Base-by-base conservation (phyloP, 768 basidiomycete genomes). In the Cyclocybe cylindracea region DNA sequence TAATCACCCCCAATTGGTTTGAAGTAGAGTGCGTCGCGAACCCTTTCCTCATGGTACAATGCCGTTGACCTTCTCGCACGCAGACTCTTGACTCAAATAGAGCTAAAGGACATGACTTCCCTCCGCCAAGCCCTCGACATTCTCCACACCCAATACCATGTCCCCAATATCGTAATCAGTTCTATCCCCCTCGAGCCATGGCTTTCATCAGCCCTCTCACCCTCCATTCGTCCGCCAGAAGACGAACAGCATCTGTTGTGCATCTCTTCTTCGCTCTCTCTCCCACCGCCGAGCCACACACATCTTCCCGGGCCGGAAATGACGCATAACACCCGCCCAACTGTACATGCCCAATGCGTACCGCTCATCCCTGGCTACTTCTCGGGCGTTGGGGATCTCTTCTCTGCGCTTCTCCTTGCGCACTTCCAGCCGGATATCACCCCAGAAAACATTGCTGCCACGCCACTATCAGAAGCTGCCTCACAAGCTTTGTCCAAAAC, bases 1-100 rank as follows among this genome's bases (percentile, higher is more conserved):
- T 98, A 43, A 98, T 98, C 57, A 94, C 97, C 0, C 97, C 97
- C 0, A 99, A 99, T 65, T 97, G 94, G 84, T 99, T 94, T 61
- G 97, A 99, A 74, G 90, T 89, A 55, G 96, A 98, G 94, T 95
- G 65, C 67, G 86, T 68, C 10, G 38, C 40, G 18, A 48, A 36
- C 14, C 47, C 10, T 45, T 32, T 8, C 33, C 38, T 5, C 37
- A 31, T 38, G 34, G 16, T 29, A 43, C 31, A 35, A 11, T 83
- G 59, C 8, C 46, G 33, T 9, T 37, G 38, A 16, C 51, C 38
- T 50, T 24, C 31, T 14, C 35, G 31, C 46, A 18, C 48, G 51
- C 56, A 98, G 94, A 71, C 74, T 86, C 2, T 75, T 99, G 13
- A 93, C 96, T 0, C 80, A 84, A 29, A 74, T 82, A 34, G 70